phyloP scores from a whole-genome alignment of 441 rosid genomes.

The Hura crepitans region DNA sequence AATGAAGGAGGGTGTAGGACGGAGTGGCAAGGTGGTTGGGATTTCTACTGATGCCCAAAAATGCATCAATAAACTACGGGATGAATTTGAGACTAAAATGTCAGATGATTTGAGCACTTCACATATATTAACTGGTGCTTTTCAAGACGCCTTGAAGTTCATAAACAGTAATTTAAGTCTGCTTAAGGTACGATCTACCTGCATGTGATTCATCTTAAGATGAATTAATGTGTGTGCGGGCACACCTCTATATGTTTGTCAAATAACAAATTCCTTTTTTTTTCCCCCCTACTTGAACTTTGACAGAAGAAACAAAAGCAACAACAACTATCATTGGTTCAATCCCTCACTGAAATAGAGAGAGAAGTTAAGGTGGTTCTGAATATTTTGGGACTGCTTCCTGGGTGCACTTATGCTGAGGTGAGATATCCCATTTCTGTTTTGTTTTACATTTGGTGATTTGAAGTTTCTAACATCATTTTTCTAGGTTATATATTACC shows the following conservation, averaged over 20 bases:
- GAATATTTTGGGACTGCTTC: conserved; percentile 54
- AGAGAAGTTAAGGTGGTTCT: conserved; percentile 54
- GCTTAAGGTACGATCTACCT: conserved; percentile 46
- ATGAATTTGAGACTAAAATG: conserved; percentile 65
- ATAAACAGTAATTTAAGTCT: conserved; percentile 49
- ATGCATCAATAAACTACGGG: conserved; percentile 44
- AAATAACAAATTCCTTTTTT: neutral
- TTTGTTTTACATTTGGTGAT: too few relatives aligned
- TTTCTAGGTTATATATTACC: neutral
- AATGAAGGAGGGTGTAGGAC: conserved; percentile 29
- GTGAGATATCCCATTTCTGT: conserved; percentile 22
- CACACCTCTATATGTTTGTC: neutral
- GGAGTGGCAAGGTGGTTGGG: conserved; percentile 32
- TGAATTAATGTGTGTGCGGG: neutral
- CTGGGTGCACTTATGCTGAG: conserved; percentile 47
- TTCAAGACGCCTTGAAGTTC: conserved; percentile 72
- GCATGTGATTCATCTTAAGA: neutral
- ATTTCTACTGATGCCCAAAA: conserved; percentile 45
- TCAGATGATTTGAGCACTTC: conserved; percentile 76
- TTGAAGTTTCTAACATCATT: neutral
- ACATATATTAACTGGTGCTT: conserved; percentile 63
- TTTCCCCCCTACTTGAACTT: neutral
- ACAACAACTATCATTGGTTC: conserved; percentile 43
- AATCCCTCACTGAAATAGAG: conserved; percentile 54
- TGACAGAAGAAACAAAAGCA: conserved; percentile 76